Evolutionary conservation across 805 yeast species (phyloP).

Genomic region (Spathaspora sp.): DNA sequence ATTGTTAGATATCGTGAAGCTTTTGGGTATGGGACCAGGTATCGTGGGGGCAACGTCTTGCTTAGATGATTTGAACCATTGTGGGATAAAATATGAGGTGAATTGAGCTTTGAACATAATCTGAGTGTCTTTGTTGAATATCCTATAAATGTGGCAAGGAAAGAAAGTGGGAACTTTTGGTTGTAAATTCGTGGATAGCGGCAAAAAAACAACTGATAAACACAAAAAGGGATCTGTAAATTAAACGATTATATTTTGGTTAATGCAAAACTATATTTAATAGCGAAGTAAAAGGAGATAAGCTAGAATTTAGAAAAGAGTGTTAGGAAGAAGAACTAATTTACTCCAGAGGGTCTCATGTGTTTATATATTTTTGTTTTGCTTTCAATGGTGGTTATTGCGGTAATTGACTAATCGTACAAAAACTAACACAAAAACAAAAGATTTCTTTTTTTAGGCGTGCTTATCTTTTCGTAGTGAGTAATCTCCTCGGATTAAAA

Average conservation of each 20-base stretch:
- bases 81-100: slow-evolving; percentile 13
- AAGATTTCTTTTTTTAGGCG: neutral
- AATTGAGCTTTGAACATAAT: slow-evolving; percentile 16
- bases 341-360: neutral
- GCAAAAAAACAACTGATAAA: neutral
- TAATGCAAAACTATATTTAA: neutral
- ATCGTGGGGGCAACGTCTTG: neutral
- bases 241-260: neutral
- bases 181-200: neutral
- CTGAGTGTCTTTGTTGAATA: neutral
- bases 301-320: neutral
- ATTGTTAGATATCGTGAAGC: slow-evolving; percentile 27
- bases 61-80: slow-evolving; percentile 13
- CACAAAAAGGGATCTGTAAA: neutral
- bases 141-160: neutral
- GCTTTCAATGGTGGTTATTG: neutral
- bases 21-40: slow-evolving; percentile 16
- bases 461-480: neutral
- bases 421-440: neutral
- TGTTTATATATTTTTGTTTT: neutral
- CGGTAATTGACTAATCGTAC: neutral
- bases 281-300: neutral
- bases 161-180: neutral
- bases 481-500: neutral
- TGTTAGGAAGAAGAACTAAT: neutral